A percentile compares a stretch with the other conserved stretches of the same genome.
Evolutionary conservation across 2,329 filamentous ascomycete species (phyloP).

Genomic region (Botryotinia convoluta): DNA sequence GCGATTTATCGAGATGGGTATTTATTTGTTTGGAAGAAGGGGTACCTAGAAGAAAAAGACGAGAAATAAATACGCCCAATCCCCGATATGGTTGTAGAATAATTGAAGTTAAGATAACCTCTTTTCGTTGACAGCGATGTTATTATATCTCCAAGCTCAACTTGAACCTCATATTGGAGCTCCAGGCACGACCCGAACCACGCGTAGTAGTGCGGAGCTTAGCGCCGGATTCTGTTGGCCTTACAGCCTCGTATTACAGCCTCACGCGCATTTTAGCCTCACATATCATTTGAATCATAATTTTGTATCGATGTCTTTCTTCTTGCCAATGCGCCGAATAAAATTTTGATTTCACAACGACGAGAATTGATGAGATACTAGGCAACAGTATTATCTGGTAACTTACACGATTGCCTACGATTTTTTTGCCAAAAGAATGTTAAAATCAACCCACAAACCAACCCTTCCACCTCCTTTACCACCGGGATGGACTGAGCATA

Average conservation of each 20-base stretch:
- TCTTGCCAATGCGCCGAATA: not conserved
- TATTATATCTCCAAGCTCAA: constrained; percentile 19
- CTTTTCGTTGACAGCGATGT: constrained; percentile 20
- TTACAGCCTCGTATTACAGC: constrained; percentile 13
- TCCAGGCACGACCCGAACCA: constrained; percentile 34
- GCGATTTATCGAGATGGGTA: constrained; percentile 7
- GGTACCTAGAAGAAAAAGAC: constrained; percentile 5
- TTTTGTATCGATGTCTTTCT: not conserved
- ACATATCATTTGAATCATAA: constrained; percentile 5
- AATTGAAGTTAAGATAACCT: constrained; percentile 13
- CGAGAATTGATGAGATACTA: not conserved
- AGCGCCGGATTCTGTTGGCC: constrained; percentile 11
- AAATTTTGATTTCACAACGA: not conserved
- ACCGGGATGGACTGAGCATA: constrained; percentile 89
- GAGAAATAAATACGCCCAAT: not conserved
- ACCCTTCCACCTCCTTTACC: constrained; percentile 59
- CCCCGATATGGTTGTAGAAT: constrained; percentile 11
- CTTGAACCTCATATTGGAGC: constrained; percentile 27
- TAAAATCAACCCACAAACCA: constrained; percentile 74
- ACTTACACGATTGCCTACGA: not conserved
- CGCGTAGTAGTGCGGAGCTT: constrained; percentile 23
- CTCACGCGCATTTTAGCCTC: not conserved
- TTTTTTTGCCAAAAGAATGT: constrained; percentile 48
- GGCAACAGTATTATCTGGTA: not conserved
- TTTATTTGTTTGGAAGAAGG: constrained; percentile 9